Evolutionary conservation across 257 asterid genomes (phyloP).

Genomic region (Capsicum baccatum): DNA sequence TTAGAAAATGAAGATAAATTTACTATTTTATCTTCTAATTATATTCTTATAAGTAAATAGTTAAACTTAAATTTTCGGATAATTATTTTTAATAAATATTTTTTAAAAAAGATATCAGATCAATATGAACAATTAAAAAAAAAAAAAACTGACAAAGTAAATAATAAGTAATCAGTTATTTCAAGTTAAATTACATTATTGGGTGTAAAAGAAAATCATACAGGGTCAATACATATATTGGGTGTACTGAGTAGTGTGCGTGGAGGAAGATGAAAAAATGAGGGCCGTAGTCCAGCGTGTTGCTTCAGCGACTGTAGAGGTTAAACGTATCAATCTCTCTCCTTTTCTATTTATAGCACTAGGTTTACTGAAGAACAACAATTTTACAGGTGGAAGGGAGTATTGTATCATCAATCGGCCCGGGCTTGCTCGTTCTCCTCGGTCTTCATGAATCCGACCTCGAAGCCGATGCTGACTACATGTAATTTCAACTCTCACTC

Average conservation of each 20-base stretch:
- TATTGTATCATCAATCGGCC: slow-evolving; percentile 70
- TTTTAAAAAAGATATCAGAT: no score
- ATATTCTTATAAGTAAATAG: no score
- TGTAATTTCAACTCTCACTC: slow-evolving; percentile 42
- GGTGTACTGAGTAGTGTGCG: neutral
- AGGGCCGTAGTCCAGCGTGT: slow-evolving; percentile 90
- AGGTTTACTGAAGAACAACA: slow-evolving; percentile 19
- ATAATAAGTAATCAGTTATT: no score
- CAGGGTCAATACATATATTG: no score
- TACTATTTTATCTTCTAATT: no score
- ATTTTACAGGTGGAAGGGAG: slow-evolving; percentile 76
- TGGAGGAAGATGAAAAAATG: slow-evolving; percentile 43
- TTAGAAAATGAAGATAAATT: no score
- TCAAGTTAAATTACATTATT: no score
- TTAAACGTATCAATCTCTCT: slow-evolving; percentile 15
- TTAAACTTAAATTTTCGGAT: no score
- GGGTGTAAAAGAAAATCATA: no score
- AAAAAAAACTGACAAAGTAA: no score
- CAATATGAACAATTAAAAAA: no score
- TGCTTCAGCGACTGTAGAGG: slow-evolving; percentile 89
- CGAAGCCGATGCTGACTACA: slow-evolving; percentile 75
- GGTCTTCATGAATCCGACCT: slow-evolving; percentile 78
- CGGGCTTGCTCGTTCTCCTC: slow-evolving; percentile 81
- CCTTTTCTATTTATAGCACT: neutral
- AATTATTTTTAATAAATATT: no score